phyloP scores from a whole-genome alignment of 1,284 basidiomycete genomes.

The Vanrija humicola region DNA sequence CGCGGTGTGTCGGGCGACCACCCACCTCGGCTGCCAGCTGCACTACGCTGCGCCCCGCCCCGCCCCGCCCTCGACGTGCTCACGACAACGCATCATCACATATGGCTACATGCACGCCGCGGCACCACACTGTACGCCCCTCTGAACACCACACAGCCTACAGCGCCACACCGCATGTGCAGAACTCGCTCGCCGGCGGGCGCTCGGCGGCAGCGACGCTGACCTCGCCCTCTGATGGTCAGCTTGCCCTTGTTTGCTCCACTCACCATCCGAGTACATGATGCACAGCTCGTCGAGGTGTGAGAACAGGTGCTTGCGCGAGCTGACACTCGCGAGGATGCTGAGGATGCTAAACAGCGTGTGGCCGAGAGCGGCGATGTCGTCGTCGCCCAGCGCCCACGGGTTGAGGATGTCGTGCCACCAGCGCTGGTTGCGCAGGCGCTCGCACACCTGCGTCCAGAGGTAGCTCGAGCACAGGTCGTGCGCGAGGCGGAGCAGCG shows the following conservation, averaged over 20 bases:
- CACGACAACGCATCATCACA: too few relatives aligned
- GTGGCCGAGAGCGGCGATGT: constrained; percentile 5
- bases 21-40: too few relatives aligned
- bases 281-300: constrained; percentile 15
- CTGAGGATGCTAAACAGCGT: constrained; percentile 7
- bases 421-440: constrained; percentile 3
- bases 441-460: constrained; percentile 16
- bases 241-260: too few relatives aligned
- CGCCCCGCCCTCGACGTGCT: too few relatives aligned
- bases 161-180: too few relatives aligned
- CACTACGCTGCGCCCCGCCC: too few relatives aligned
- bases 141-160: too few relatives aligned
- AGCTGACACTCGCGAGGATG: constrained; percentile 11
- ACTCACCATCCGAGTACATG: constrained; percentile 11
- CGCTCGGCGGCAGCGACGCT: neutral
- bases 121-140: too few relatives aligned
- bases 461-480: constrained; percentile 4
- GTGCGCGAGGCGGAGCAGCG: constrained; percentile 14
- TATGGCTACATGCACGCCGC: too few relatives aligned
- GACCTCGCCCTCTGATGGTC: neutral
- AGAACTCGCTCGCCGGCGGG: too few relatives aligned
- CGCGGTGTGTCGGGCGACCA: too few relatives aligned
- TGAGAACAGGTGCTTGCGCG: constrained; percentile 4
- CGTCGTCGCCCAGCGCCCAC: constrained; percentile 9
- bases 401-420: constrained; percentile 16